Conservation (phyloP, 331 rosid genomes). For the Acacia pycnantha region DNA sequence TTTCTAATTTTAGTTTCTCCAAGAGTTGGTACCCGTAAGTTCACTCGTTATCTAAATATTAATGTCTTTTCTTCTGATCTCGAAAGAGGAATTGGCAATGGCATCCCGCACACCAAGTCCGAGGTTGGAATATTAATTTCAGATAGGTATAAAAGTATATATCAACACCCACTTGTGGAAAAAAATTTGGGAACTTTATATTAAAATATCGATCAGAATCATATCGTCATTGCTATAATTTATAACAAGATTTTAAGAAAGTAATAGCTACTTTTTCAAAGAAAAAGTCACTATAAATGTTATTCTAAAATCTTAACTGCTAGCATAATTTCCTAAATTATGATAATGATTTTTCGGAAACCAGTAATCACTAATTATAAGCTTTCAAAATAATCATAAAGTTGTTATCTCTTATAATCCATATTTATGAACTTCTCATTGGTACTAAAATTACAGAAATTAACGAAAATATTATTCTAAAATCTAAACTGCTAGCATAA, state of each 20-base stretch:
- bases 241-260: neutral
- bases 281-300: neutral
- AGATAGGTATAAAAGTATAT: too few species aligned
- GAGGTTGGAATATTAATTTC: too few species aligned
- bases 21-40: too few species aligned
- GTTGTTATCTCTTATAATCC: too few species aligned
- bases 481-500: neutral
- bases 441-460: too few species aligned
- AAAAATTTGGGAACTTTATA: neutral
- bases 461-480: neutral
- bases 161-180: neutral
- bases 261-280: neutral
- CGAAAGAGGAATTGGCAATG: too few species aligned
- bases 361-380: neutral
- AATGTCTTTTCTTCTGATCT: too few species aligned
- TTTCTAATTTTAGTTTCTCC: too few species aligned
- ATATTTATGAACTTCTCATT: too few species aligned
- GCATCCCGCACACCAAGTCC: too few species aligned
- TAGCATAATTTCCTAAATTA: neutral
- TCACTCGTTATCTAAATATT: too few species aligned
- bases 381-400: neutral
- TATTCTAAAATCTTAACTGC: neutral
- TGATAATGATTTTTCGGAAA: neutral
- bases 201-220: neutral
- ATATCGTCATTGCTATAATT: neutral